phyloP scores from a whole-genome alignment of 768 basidiomycete species.

The Suillus lakei region DNA sequence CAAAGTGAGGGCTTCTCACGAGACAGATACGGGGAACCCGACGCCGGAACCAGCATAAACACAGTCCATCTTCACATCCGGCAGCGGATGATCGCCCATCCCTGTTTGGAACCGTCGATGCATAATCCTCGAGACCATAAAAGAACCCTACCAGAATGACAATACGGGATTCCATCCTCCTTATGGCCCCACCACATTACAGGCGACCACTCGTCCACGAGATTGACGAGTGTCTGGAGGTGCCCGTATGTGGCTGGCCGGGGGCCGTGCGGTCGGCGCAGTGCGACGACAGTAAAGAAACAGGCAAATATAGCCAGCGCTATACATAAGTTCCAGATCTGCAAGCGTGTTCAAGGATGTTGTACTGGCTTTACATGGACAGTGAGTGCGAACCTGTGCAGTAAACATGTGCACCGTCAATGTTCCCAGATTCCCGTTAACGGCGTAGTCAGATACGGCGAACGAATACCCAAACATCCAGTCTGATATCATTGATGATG shows the following conservation, averaged over 20 bases:
- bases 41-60: not conserved
- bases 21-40: not conserved
- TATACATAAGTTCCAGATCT: too few relatives aligned
- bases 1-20: too few relatives aligned
- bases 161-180: constrained; percentile 11
- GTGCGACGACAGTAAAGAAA: too few relatives aligned
- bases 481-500: constrained; percentile 16
- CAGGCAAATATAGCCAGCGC: too few relatives aligned
- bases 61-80: too few relatives aligned
- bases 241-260: constrained; percentile 40
- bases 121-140: not conserved
- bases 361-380: not conserved
- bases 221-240: constrained; percentile 37
- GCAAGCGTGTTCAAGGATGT: not conserved
- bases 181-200: constrained; percentile 24
- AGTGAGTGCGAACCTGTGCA: constrained; percentile 21
- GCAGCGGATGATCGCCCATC: constrained; percentile 4
- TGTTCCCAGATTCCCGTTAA: too few relatives aligned
- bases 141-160: not conserved
- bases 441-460: too few relatives aligned
- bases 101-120: not conserved
- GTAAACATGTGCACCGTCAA: constrained; percentile 24
- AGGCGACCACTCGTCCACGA: constrained; percentile 39
- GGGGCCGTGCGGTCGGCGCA: constrained; percentile 24
- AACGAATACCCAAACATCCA: constrained; percentile 38